Base-by-base conservation (phyloP, 2,329 filamentous ascomycete genomes). In the Penicillium janthinellum region DNA sequence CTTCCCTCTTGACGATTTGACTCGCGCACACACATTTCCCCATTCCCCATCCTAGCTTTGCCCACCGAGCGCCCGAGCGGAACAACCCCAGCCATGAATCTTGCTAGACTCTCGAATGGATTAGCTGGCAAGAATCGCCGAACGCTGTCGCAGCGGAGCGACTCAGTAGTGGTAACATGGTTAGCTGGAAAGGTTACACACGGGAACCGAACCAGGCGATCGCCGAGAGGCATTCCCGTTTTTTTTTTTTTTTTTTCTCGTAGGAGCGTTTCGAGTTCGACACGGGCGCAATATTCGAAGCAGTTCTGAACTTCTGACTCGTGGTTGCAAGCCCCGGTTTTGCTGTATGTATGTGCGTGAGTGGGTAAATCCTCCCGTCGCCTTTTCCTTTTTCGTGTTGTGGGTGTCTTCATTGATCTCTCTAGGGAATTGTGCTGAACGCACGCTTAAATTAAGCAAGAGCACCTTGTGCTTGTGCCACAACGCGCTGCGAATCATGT, bases 151-250 rank as follows among this genome's bases (percentile, higher is more conserved):
- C 28, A 31, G 28, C 28, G 7, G n/a, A 31, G 22, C 8, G 14
- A 45, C 22, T 31, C n/a, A 8, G 44, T 47, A 14, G 22, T 20
- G 25, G 25, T 25, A 25, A 25, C 25, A 5, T 25, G 25, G 25
- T 47, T n/a, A 28, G 44, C 44, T 47, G 28, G 45, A 35, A 17
- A 20, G 31, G 45, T 49, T 35, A 47, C 44, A 47, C 25, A 47
- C 44, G 22, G 44, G 10, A 20, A 20, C 25, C 4, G 10, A 20
- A 20, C 25, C 4, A 31, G 57, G 56, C 64, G 71, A 73, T 73
- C 71, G 68, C 68, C 70, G 65, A 71, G 69, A 73, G 68, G 70
- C 28, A 70, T 73, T 68, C 68, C 65, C 64, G 56, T 64, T 31
- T 31, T 31, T 28, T 28, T 64, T 31, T 31, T 31, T 28, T 28